Evolutionary conservation across 768 basidiomycete species (phyloP), one percentile per base, ranked within the genome.

Genomic region (Boletus speciosus): DNA sequence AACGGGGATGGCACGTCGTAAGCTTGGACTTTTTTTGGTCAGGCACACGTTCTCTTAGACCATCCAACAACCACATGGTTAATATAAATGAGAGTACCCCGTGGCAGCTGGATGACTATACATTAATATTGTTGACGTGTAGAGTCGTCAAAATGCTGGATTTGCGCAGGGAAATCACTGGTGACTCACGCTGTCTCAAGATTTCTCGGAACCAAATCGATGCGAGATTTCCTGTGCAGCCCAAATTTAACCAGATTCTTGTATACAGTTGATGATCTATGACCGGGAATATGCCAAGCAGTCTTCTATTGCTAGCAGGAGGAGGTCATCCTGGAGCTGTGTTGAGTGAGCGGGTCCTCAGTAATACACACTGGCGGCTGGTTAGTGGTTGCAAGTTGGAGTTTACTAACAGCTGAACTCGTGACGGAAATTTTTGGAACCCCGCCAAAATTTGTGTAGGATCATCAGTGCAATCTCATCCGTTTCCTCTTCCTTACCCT

Each of bases 401-500:
- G 29, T 44, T 43, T 23, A 19, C 19, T 19, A 23, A 23, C 23
- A 29, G 25, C 43, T n/a, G n/a, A 47, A 21, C 23, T 1, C 23
- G 34, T 47, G 35, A 58, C 47, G 38, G 51, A 68, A 71, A 62
- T 37, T 65, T 73, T 76, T 71, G 42, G 66, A 81, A 80, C 77
- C 78, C 82, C 80, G 82, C 77, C 76, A 76, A 82, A 82, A 76
- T 76, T 74, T 80, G 61, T 60, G 52, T 44, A 50, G 67, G 37
- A 47, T 59, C 66, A 68, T 68, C 66, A 62, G 56, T 25, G 23
- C 54, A 46, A 66, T 64, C 62, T 61, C 69, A 59, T 65, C 61
- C 61, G 56, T 55, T 59, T 61, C 57, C 56, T 64, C 59, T 41
- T 66, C 63, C 63, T 63, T 65, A 51, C 59, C 67, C 63, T 65